Evolutionary conservation across 2,329 filamentous ascomycete genomes (phyloP).

Genomic region (Cordyceps cateniannulata): DNA sequence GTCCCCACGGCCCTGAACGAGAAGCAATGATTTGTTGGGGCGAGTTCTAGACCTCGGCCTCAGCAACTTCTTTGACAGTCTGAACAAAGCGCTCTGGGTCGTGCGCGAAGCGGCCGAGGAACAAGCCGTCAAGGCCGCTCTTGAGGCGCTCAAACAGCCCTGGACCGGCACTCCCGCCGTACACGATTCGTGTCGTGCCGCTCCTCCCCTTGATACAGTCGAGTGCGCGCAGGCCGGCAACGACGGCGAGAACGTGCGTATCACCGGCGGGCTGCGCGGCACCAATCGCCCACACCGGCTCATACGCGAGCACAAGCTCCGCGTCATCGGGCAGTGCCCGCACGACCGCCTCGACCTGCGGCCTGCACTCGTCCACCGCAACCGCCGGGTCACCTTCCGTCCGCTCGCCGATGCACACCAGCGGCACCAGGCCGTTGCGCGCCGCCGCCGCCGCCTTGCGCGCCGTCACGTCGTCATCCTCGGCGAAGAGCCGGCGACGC

Average conservation of each 20-base stretch:
- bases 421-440: slow-evolving; percentile 64
- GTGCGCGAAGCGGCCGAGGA: slow-evolving; percentile 76
- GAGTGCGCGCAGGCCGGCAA: slow-evolving; percentile 52
- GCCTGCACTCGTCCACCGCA: slow-evolving; percentile 59
- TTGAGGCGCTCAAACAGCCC: slow-evolving; percentile 65
- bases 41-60: slow-evolving; percentile 23
- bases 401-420: slow-evolving; percentile 76
- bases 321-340: slow-evolving; percentile 52
- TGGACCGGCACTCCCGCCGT: slow-evolving; percentile 77
- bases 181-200: slow-evolving; percentile 63
- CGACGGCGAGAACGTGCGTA: slow-evolving; percentile 66
- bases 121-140: slow-evolving; percentile 70
- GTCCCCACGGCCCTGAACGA: too few species aligned
- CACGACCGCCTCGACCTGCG: slow-evolving; percentile 60
- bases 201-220: slow-evolving; percentile 44
- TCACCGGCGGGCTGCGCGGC: slow-evolving; percentile 63
- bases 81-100: slow-evolving; percentile 64
- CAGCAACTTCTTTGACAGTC: slow-evolving; percentile 65
- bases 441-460: slow-evolving; percentile 64
- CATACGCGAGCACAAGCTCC: slow-evolving; percentile 74
- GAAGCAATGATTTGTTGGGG: too few species aligned
- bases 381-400: slow-evolving; percentile 44
- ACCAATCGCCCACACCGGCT: slow-evolving; percentile 86
- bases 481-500: slow-evolving; percentile 62
- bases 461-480: slow-evolving; percentile 63